phyloP scores from a whole-genome alignment of 345 rosid genomes.

The Sonneratia caseolaris region DNA sequence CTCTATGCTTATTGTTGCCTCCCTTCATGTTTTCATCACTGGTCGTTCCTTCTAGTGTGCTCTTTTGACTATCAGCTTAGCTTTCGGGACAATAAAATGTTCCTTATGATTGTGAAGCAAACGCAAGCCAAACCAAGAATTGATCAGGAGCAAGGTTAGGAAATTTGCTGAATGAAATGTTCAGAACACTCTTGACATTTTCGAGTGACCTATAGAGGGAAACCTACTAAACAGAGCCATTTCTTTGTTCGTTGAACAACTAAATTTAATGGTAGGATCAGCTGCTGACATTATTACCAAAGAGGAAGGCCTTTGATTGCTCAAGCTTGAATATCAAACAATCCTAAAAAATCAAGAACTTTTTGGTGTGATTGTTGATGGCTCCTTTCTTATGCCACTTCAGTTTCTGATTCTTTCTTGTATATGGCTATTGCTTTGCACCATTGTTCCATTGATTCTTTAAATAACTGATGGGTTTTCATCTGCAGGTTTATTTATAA shows the following conservation, averaged over 20 bases:
- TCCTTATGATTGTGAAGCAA: not conserved
- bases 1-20: too few relatives aligned
- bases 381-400: not conserved
- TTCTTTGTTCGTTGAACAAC: not conserved
- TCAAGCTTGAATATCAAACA: not conserved
- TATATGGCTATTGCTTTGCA: not conserved
- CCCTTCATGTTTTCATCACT: not conserved
- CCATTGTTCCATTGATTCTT: not conserved
- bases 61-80: not conserved
- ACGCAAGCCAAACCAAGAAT: not conserved
- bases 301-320: not conserved
- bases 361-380: not conserved
- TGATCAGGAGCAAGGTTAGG: not conserved
- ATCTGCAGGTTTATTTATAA: conserved; percentile 72
- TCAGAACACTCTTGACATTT: not conserved
- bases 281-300: not conserved
- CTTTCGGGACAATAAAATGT: not conserved
- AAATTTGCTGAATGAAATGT: not conserved
- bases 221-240: not conserved
- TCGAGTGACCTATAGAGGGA: not conserved
- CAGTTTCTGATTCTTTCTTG: not conserved
- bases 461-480: not conserved
- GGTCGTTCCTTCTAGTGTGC: not conserved
- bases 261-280: not conserved
- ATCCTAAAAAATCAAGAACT: not conserved